Evolutionary conservation across 805 yeast species (phyloP).

Genomic region (Starmerella apis): DNA sequence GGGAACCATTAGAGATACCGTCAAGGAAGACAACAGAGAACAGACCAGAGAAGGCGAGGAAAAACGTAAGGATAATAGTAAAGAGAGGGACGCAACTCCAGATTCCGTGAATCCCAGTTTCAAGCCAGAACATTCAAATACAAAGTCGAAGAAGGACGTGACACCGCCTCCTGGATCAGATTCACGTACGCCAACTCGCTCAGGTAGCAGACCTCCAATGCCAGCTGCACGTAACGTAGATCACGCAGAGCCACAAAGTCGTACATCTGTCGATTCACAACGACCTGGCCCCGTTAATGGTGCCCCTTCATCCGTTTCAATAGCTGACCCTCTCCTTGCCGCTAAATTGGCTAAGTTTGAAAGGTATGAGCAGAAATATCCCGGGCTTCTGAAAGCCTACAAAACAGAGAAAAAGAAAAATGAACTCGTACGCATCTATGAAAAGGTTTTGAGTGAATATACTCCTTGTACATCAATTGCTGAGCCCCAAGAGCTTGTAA

Average conservation of each 20-base stretch:
- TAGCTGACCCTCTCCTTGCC: slow-evolving; percentile 9
- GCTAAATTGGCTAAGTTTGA: slow-evolving; percentile 26
- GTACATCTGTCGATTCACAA: background rate
- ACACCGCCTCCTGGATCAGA: no score
- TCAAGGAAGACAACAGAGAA: no score
- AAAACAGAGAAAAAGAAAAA: slow-evolving; percentile 63
- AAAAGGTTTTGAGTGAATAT: slow-evolving; percentile 57
- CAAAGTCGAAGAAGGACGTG: no score
- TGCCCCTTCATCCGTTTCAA: background rate
- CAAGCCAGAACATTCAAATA: no score
- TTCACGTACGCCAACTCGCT: no score
- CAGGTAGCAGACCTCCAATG: no score
- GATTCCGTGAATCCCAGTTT: no score
- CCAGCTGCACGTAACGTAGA: no score
- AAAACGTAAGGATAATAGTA: no score
- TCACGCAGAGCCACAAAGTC: background rate
- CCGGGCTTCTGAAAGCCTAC: slow-evolving; percentile 69
- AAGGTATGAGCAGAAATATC: slow-evolving; percentile 82
- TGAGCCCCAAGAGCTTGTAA: slow-evolving; percentile 60
- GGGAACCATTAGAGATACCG: no score
- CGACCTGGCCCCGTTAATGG: background rate
- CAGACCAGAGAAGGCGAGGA: no score
- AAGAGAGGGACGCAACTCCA: no score
- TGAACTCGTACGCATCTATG: slow-evolving; percentile 51
- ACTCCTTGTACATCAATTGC: slow-evolving; percentile 71